These are phyloP conservation scores for Pythium brachiatum DNA, from an alignment of 352 stramenopile genomes.

Conservation along the genomic window DNA sequence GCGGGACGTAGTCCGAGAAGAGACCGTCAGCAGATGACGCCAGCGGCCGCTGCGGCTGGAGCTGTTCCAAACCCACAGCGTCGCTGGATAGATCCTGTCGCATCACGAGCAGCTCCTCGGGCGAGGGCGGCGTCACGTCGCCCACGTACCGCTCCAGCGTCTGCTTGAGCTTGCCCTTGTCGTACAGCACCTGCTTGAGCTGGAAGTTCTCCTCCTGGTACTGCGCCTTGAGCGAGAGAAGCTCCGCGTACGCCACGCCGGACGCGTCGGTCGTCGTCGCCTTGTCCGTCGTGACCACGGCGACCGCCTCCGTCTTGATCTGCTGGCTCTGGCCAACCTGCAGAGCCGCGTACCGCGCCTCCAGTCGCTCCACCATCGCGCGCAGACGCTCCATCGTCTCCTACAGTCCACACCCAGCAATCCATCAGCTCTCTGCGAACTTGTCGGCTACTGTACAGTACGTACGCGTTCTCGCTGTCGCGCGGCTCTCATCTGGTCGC, in stretches of 20 bases:
- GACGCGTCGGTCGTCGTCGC: slow-evolving; percentile 22
- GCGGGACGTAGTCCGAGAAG: slow-evolving; percentile 7
- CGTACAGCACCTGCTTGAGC: slow-evolving; percentile 30
- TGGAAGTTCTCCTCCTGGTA: slow-evolving; percentile 31
- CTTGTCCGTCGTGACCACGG: background rate
- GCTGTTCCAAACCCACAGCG: background rate
- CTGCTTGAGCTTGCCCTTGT: slow-evolving; percentile 35
- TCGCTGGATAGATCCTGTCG: slow-evolving; percentile 8
- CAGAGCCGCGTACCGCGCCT: slow-evolving; percentile 33
- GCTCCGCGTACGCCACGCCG: slow-evolving; percentile 24
- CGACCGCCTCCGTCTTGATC: background rate
- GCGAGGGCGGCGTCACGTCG: slow-evolving; percentile 23
- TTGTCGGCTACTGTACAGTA: background rate
- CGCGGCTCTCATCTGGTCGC: slow-evolving; percentile 52
- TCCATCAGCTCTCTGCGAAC: background rate
- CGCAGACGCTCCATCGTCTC: slow-evolving; percentile 49
- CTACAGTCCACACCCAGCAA: slow-evolving; percentile 2
- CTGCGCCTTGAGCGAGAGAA: slow-evolving; percentile 33
- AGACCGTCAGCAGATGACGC: background rate
- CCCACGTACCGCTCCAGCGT: slow-evolving; percentile 31
- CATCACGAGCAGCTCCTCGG: slow-evolving; percentile 15
- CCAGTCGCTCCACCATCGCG: slow-evolving; percentile 43
- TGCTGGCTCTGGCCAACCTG: slow-evolving; percentile 13
- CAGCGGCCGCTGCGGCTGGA: background rate
- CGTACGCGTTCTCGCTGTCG: slow-evolving; percentile 42